phyloP scores from a whole-genome alignment of 495 filamentous ascomycete species.

The Penicillium paxilli region DNA sequence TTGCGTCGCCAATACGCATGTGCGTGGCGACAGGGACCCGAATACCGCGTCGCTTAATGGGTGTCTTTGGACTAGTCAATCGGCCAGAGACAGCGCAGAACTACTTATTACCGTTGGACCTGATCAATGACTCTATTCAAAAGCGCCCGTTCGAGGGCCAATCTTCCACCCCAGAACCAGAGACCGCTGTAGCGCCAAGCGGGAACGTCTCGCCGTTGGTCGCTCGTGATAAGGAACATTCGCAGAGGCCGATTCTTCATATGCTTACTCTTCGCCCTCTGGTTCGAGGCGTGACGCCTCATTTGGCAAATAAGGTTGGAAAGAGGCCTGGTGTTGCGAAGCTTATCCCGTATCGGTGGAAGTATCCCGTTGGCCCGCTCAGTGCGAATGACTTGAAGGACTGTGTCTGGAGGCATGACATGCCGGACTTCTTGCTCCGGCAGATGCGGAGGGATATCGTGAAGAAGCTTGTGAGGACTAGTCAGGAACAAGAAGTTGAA shows the following conservation, averaged over 20 bases:
- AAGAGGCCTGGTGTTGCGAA: slow-evolving; percentile 20
- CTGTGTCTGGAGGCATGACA: slow-evolving; percentile 65
- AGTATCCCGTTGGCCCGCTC: slow-evolving; percentile 32
- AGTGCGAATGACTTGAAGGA: slow-evolving; percentile 22
- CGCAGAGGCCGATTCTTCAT: slow-evolving; percentile 14
- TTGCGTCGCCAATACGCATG: slow-evolving; percentile 64
- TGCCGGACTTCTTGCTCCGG: slow-evolving; percentile 59
- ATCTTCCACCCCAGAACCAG: neutral
- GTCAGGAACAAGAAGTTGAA: slow-evolving; percentile 16
- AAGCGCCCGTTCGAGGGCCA: neutral
- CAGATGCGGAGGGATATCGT: slow-evolving; percentile 50
- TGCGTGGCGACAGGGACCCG: slow-evolving; percentile 57
- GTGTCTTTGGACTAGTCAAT: slow-evolving; percentile 56
- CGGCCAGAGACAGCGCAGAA: slow-evolving; percentile 55
- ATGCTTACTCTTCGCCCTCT: slow-evolving; percentile 31
- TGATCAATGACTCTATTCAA: slow-evolving; percentile 36
- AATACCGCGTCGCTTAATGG: slow-evolving; percentile 65
- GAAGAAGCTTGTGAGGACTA: slow-evolving; percentile 30
- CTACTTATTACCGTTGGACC: slow-evolving; percentile 59
- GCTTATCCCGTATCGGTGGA: slow-evolving; percentile 39
- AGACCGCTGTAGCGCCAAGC: too few relatives aligned
- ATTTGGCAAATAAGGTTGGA: neutral
- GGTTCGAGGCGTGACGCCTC: slow-evolving; percentile 17
- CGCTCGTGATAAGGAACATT: neutral
- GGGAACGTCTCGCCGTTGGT: neutral